A percentile compares a stretch with the other conserved stretches of the same genome.
These are phyloP conservation scores for Daldinia decipiens DNA, from an alignment of 495 filamentous ascomycete species.

Conservation along the genomic window DNA sequence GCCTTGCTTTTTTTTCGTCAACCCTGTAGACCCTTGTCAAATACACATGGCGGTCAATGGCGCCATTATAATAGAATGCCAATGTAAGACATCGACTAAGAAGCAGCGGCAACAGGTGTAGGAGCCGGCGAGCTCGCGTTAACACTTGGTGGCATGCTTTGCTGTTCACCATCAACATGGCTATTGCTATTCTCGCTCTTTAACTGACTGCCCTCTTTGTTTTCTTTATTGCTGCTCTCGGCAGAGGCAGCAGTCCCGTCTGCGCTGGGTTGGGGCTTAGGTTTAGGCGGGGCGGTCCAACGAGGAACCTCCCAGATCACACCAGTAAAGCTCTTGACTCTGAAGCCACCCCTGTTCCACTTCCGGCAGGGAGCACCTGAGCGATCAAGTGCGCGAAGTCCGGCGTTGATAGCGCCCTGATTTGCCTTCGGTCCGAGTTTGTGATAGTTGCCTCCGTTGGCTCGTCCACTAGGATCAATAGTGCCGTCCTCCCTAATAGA, in stretches of 20 bases:
- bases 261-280: constrained; percentile 49
- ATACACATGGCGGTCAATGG: constrained; percentile 16
- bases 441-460: constrained; percentile 60
- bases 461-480: constrained; percentile 55
- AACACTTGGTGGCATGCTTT: constrained; percentile 53
- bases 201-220: constrained; percentile 72
- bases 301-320: constrained; percentile 82
- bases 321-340: constrained; percentile 93
- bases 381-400: constrained; percentile 91
- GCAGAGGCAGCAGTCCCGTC: constrained; percentile 58
- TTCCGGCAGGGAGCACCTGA: constrained; percentile 89
- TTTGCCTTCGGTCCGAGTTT: constrained; percentile 98
- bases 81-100: constrained; percentile 19
- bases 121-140: constrained; percentile 59
- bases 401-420: constrained; percentile 96
- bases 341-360: constrained; percentile 84
- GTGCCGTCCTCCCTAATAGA: constrained; percentile 68
- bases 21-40: constrained; percentile 31
- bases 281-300: constrained; percentile 79
- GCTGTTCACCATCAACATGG: constrained; percentile 62
- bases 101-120: constrained; percentile 46
- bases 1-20: constrained; percentile 38
- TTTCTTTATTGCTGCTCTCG: constrained; percentile 81
- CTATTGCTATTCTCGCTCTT: constrained; percentile 78
- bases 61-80: constrained; percentile 17